Percentiles rank a stretch among this genome's conserved stretches.
phyloP scores from a whole-genome alignment of 768 basidiomycete species.

The Mycena epipterygia region DNA sequence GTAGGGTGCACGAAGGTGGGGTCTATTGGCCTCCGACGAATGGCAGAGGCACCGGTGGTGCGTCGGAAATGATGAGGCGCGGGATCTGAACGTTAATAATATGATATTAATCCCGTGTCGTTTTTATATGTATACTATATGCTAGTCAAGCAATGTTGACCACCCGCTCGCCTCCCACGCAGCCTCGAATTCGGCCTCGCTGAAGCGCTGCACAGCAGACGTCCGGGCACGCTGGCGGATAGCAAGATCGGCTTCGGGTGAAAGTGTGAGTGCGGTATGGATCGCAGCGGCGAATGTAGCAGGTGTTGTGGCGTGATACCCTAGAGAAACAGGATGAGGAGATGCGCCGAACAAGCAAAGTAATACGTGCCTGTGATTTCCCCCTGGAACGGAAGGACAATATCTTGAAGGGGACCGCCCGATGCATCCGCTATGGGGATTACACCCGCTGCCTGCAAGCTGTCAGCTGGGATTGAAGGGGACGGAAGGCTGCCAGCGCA shows the following conservation, averaged over 20 bases:
- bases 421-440: constrained; percentile 95
- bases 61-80: neutral
- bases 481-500: constrained; percentile 49
- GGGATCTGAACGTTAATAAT: too few species aligned
- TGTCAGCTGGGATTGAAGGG: constrained; percentile 9
- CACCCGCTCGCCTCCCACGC: constrained; percentile 81
- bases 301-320: constrained; percentile 83
- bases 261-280: constrained; percentile 72
- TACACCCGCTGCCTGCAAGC: constrained; percentile 87
- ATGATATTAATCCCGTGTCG: neutral
- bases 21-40: constrained; percentile 17
- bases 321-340: constrained; percentile 47
- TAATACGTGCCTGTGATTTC: constrained; percentile 70
- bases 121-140: neutral
- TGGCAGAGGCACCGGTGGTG: neutral
- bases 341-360: neutral
- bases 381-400: constrained; percentile 84
- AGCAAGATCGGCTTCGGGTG: constrained; percentile 65
- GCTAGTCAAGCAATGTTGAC: constrained; percentile 50
- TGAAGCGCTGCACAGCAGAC: constrained; percentile 83
- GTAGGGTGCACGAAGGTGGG: constrained; percentile 21
- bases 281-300: constrained; percentile 77
- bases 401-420: constrained; percentile 92
- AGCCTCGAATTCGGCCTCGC: constrained; percentile 80
- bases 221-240: constrained; percentile 78